phyloP scores from a whole-genome alignment of 2,329 filamentous ascomycete genomes.

The Aspergillus ibericus region DNA sequence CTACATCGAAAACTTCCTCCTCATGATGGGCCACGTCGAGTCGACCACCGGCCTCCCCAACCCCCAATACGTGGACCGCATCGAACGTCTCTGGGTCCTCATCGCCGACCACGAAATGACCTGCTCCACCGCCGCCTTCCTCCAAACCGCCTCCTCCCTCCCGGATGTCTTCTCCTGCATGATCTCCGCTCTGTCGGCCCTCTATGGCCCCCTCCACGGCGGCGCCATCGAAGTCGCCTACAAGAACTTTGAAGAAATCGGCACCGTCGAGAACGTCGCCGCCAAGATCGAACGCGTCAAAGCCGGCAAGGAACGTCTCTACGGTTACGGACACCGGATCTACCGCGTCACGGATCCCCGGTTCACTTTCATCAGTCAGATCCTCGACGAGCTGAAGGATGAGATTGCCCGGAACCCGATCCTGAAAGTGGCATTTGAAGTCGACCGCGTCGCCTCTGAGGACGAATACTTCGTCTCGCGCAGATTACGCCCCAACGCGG shows the following conservation, averaged over 20 bases:
- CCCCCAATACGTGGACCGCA: conserved; percentile 46
- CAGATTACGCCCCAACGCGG: conserved; percentile 40
- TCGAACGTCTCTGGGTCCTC: conserved; percentile 55
- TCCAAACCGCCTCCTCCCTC: conserved; percentile 55
- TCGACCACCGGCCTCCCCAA: conserved; percentile 51
- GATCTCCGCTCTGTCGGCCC: conserved; percentile 51
- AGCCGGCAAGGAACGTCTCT: conserved; percentile 52
- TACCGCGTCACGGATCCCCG: conserved; percentile 57
- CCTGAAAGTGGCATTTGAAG: conserved; percentile 38
- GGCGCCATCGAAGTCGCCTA: conserved; percentile 58
- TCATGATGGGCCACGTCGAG: conserved; percentile 54
- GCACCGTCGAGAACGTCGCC: conserved; percentile 53
- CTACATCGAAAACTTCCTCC: conserved; percentile 56
- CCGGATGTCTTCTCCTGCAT: conserved; percentile 54
- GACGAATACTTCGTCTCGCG: conserved; percentile 41
- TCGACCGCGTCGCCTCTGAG: conserved; percentile 38
- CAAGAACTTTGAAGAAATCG: conserved; percentile 55
- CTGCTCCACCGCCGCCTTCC: conserved; percentile 55
- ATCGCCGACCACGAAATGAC: conserved; percentile 60
- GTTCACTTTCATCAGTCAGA: conserved; percentile 49
- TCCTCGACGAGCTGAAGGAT: conserved; percentile 25
- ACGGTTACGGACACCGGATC: conserved; percentile 53
- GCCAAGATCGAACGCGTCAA: conserved; percentile 54
- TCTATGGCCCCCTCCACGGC: conserved; percentile 57
- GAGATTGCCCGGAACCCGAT: conserved; percentile 31